Percentiles rank a stretch among this genome's conserved stretches.
Conservation (phyloP, 768 basidiomycete species). For the Wakefieldia striispora region DNA sequence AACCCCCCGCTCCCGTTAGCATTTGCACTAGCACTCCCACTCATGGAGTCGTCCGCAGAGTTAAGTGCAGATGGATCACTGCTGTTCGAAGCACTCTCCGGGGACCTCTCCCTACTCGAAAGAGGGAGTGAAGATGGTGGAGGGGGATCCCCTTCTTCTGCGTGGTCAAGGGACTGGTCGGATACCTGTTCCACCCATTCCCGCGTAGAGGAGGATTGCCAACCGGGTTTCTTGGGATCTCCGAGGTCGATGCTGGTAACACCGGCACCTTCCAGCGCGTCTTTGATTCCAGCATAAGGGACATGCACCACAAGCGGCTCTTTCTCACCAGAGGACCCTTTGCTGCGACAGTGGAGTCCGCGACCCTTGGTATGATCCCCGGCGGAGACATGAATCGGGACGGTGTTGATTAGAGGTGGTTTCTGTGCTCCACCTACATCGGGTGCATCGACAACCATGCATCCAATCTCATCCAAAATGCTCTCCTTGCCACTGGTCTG, state of each 20-base stretch:
- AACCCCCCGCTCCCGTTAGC: background rate
- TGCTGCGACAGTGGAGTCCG: constrained; percentile 6
- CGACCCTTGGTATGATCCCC: constrained; percentile 26
- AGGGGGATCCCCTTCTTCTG: constrained; percentile 2
- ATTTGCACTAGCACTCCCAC: constrained; percentile 8
- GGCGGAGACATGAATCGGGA: constrained; percentile 27
- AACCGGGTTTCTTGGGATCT: constrained; percentile 20
- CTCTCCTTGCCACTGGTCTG: constrained; percentile 4
- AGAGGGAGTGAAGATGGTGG: constrained; percentile 5
- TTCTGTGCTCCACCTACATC: background rate
- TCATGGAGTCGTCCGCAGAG: constrained; percentile 25
- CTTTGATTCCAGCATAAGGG: constrained; percentile 17
- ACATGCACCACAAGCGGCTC: constrained; percentile 32
- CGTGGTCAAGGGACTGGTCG: constrained; percentile 27
- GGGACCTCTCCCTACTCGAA: constrained; percentile 22
- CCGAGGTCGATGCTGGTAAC: constrained; percentile 13
- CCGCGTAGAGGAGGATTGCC: constrained; percentile 34
- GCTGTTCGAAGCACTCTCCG: constrained; percentile 23
- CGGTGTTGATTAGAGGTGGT: constrained; percentile 17
- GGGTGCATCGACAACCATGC: constrained; percentile 29
- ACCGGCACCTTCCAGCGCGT: constrained; percentile 18
- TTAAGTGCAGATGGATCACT: constrained; percentile 24
- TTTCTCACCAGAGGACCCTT: constrained; percentile 2
- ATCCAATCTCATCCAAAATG: constrained; percentile 7
- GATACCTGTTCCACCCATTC: constrained; percentile 47